phyloP scores from a whole-genome alignment of 2,329 filamentous ascomycete species.

The Orbilia blumenaviensis region DNA sequence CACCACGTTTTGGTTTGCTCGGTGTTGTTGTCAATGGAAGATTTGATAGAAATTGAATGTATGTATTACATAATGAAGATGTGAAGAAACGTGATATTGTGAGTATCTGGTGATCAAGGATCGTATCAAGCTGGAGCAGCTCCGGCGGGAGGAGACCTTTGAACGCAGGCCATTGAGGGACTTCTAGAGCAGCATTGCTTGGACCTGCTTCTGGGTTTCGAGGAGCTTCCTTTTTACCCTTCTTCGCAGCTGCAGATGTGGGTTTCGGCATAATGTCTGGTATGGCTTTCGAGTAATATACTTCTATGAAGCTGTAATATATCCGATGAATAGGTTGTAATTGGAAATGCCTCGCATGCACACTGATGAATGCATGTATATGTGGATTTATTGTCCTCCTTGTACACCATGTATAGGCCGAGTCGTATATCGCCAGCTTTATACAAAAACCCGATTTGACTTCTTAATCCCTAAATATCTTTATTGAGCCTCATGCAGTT shows the following conservation, averaged over 20 bases:
- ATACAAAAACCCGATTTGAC: too few species aligned
- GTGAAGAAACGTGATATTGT: conserved; percentile 79
- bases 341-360: too few species aligned
- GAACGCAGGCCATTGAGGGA: conserved; percentile 76
- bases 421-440: too few species aligned
- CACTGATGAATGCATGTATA: too few species aligned
- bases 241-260: conserved; percentile 17
- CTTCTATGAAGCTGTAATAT: not conserved
- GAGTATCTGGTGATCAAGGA: conserved; percentile 72
- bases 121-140: conserved; percentile 70
- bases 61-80: conserved; percentile 76
- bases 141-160: conserved; percentile 73
- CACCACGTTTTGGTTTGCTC: conserved; percentile 77
- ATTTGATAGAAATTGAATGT: conserved; percentile 74
- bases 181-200: conserved; percentile 55
- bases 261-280: conserved; percentile 28
- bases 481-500: too few species aligned
- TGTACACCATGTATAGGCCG: too few species aligned
- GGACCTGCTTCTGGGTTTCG: conserved; percentile 2
- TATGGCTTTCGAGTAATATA: not conserved
- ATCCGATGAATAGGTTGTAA: too few species aligned
- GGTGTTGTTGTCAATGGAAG: conserved; percentile 81
- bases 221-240: conserved; percentile 22
- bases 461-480: too few species aligned
- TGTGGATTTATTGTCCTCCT: too few species aligned